These are phyloP conservation scores for Globisporangium perplexum DNA, from an alignment of 352 stramenopile genomes.

Conservation along the genomic window DNA sequence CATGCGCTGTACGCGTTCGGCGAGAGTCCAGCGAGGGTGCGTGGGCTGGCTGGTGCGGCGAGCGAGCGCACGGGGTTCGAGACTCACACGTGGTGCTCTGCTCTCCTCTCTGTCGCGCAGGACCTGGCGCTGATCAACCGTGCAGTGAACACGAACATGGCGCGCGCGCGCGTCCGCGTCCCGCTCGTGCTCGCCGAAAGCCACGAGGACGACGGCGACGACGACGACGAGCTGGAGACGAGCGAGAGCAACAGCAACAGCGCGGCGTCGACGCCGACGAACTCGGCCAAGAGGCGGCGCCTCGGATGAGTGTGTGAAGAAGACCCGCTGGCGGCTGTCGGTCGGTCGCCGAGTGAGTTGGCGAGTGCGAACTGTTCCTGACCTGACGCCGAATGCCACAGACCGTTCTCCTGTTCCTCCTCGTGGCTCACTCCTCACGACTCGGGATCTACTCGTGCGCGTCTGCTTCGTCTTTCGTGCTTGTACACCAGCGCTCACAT, in stretches of 20 bases:
- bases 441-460: no score
- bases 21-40: slow-evolving; percentile 75
- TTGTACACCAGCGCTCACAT: not conserved
- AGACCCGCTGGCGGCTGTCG: no score
- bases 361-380: not conserved
- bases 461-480: not conserved
- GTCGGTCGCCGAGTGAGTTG: no score
- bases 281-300: slow-evolving; percentile 14
- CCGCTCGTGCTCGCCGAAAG: slow-evolving; percentile 10
- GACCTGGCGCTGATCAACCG: slow-evolving; percentile 73
- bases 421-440: not conserved
- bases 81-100: no score
- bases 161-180: slow-evolving; percentile 12
- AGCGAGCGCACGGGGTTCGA: no score
- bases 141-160: slow-evolving; percentile 46
- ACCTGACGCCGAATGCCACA: not conserved
- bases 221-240: slow-evolving; percentile 14
- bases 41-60: slow-evolving; percentile 9
- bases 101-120: no score
- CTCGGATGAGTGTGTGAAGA: slow-evolving; percentile 5
- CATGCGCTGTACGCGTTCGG: slow-evolving; percentile 84
- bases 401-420: not conserved
- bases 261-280: slow-evolving; percentile 16
- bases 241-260: slow-evolving; percentile 25
- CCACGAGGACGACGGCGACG: slow-evolving; percentile 8